A percentile compares a stretch with the other conserved stretches of the same genome.
Conservation (phyloP, 352 stramenopile genomes). For the Pythium rishiriense region DNA sequence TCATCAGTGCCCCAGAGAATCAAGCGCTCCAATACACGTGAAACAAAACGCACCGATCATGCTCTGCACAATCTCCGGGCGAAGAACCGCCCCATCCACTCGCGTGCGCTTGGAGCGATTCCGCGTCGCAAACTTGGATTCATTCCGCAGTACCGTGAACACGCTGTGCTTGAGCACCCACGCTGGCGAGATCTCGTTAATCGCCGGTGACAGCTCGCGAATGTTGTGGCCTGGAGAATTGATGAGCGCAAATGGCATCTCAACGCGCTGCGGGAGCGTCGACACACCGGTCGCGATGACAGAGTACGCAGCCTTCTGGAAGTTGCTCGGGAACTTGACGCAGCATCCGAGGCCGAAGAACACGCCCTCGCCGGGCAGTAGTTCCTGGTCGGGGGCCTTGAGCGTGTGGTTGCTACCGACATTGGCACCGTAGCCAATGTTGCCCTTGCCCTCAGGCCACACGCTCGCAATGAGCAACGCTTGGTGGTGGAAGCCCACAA, state of each 20-base stretch:
- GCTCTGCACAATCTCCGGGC: slow-evolving; percentile 68
- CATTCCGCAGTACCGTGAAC: slow-evolving; percentile 90
- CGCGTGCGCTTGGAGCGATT: slow-evolving; percentile 72
- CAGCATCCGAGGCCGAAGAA: slow-evolving; percentile 95
- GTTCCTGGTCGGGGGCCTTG: slow-evolving; percentile 89
- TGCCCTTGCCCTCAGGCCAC: slow-evolving; percentile 92
- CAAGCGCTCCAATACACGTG: not conserved
- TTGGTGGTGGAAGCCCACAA: slow-evolving; percentile 95
- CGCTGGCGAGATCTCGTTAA: slow-evolving; percentile 84
- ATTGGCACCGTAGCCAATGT: slow-evolving; percentile 94
- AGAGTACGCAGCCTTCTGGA: slow-evolving; percentile 91
- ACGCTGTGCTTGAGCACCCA: slow-evolving; percentile 91
- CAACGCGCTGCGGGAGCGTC: slow-evolving; percentile 84
- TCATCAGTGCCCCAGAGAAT: not conserved
- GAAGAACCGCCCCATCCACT: slow-evolving; percentile 68
- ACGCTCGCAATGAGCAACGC: slow-evolving; percentile 90
- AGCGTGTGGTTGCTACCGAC: slow-evolving; percentile 97
- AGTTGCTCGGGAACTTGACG: slow-evolving; percentile 96
- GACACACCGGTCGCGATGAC: slow-evolving; percentile 93
- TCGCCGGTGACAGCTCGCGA: slow-evolving; percentile 69
- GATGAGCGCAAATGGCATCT: slow-evolving; percentile 82
- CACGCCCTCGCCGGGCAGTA: slow-evolving; percentile 91
- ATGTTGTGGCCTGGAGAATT: slow-evolving; percentile 79
- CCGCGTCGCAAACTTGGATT: slow-evolving; percentile 84
- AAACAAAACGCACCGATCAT: slow-evolving; percentile 56